A percentile compares a stretch with the other conserved stretches of the same genome.
phyloP scores from a whole-genome alignment of 2,329 filamentous ascomycete species.

The Hawksworthiomyces lignivorus region DNA sequence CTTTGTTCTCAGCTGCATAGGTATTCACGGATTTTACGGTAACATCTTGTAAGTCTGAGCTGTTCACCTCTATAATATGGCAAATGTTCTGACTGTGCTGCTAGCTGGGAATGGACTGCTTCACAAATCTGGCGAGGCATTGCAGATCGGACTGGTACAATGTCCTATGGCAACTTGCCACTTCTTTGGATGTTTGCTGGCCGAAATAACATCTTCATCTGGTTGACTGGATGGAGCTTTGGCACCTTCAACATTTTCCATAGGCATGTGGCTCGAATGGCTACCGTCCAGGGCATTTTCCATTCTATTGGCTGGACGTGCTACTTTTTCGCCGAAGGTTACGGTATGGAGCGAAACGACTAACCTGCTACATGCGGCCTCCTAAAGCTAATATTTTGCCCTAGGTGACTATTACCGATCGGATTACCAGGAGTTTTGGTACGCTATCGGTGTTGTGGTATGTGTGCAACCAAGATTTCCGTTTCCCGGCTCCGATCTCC shows the following conservation, averaged over 20 bases:
- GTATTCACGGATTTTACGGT: background rate
- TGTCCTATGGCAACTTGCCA: slow-evolving; percentile 14
- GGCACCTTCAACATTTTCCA: slow-evolving; percentile 61
- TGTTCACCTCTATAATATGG: too few species aligned
- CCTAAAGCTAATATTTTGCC: too few species aligned
- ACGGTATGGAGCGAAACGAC: background rate
- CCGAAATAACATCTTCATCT: slow-evolving; percentile 59
- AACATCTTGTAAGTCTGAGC: slow-evolving; percentile 8
- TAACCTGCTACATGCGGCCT: too few species aligned
- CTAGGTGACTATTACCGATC: background rate
- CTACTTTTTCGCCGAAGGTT: background rate
- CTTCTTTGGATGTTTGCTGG: slow-evolving; percentile 45
- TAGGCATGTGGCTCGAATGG: slow-evolving; percentile 55
- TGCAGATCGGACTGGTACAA: slow-evolving; percentile 16
- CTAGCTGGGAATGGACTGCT: background rate
- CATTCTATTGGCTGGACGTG: slow-evolving; percentile 54
- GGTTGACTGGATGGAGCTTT: slow-evolving; percentile 62
- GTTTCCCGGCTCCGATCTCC: background rate
- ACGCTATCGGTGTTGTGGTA: slow-evolving; percentile 5
- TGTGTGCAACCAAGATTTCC: too few species aligned
- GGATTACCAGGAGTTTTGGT: slow-evolving; percentile 4
- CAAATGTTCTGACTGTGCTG: too few species aligned
- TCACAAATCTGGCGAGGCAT: slow-evolving; percentile 14
- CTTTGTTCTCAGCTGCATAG: slow-evolving; percentile 8
- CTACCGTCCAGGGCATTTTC: slow-evolving; percentile 51